Evolutionary conservation across 2,329 filamentous ascomycete species (phyloP).

Genomic region (Fusarium drepaniforme): DNA sequence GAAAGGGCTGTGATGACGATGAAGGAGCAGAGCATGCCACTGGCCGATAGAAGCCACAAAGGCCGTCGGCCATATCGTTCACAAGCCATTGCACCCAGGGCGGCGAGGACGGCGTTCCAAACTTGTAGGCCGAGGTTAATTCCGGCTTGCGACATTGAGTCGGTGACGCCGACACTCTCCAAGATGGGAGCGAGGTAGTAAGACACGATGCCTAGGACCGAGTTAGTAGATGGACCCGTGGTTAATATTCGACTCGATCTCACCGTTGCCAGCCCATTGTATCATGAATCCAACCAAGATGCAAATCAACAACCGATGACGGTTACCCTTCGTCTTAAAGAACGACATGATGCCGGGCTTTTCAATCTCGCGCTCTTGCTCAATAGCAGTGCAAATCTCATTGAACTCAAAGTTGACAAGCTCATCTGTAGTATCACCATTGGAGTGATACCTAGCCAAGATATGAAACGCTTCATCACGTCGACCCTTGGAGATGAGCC

Average conservation of each 20-base stretch:
- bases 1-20: conserved; percentile 19
- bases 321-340: conserved; percentile 51
- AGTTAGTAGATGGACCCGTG: not conserved
- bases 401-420: conserved; percentile 62
- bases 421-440: conserved; percentile 56
- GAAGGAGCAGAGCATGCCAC: conserved; percentile 26
- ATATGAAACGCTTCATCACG: conserved; percentile 61
- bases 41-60: conserved; percentile 6
- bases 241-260: rapidly evolving
- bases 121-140: conserved; percentile 26
- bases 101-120: conserved; percentile 22
- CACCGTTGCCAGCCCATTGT: conserved; percentile 37
- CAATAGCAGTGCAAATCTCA: conserved; percentile 63
- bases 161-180: conserved; percentile 16
- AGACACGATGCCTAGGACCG: conserved; percentile 9
- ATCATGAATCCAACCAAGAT: conserved; percentile 33
- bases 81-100: conserved; percentile 14
- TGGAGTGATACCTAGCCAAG: conserved; percentile 62
- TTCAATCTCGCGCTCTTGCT: conserved; percentile 52
- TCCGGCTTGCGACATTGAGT: conserved; percentile 10
- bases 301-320: conserved; percentile 33
- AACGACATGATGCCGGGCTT: conserved; percentile 57
- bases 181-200: conserved; percentile 31
- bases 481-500: conserved; percentile 42
- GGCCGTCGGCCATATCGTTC: conserved; percentile 26